Evolutionary conservation across 441 rosid species (phyloP).

Genomic region (Jatropha podagrica): DNA sequence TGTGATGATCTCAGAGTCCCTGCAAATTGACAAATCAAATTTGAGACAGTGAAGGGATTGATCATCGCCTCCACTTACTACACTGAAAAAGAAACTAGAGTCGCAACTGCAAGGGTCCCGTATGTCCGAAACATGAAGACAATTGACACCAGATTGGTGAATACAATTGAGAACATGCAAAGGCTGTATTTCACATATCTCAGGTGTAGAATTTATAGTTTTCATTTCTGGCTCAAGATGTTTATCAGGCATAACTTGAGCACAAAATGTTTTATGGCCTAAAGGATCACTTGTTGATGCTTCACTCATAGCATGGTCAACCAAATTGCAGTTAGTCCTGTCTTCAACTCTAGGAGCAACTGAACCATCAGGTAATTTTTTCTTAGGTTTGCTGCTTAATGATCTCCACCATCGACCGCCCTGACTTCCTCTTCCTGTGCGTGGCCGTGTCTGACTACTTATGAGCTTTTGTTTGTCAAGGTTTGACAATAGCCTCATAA

Average conservation of each 20-base stretch:
- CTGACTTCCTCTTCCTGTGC: slow-evolving; percentile 97
- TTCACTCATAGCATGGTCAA: slow-evolving; percentile 20
- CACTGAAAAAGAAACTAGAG: slow-evolving; percentile 39
- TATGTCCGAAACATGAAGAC: slow-evolving; percentile 65
- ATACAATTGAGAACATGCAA: slow-evolving; percentile 45
- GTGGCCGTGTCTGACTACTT: slow-evolving; percentile 75
- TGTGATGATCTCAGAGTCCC: slow-evolving; percentile 24
- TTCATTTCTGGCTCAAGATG: slow-evolving; percentile 30
- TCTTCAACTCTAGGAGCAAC: slow-evolving; percentile 24
- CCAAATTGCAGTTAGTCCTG: slow-evolving; percentile 20
- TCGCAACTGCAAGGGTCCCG: slow-evolving; percentile 34
- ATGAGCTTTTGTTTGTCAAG: slow-evolving; percentile 54
- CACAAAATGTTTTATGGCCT: slow-evolving; percentile 19
- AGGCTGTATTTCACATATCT: slow-evolving; percentile 60
- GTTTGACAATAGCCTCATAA: slow-evolving; percentile 54
- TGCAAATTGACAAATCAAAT: slow-evolving; percentile 34
- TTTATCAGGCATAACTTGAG: slow-evolving; percentile 27
- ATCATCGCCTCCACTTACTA: slow-evolving; percentile 94
- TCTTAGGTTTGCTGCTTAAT: slow-evolving; percentile 33
- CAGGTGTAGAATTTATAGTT: slow-evolving; percentile 35
- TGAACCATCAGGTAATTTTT: slow-evolving; percentile 25
- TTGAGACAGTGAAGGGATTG: slow-evolving; percentile 74
- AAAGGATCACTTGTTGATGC: slow-evolving; percentile 26
- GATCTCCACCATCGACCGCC: slow-evolving; percentile 92
- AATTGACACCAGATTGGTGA: slow-evolving; percentile 93